Evolutionary conservation across 176 grass and related monocot genomes (phyloP), one percentile per base, ranked within the genome.

Genomic region (Lolium multiflorum): DNA sequence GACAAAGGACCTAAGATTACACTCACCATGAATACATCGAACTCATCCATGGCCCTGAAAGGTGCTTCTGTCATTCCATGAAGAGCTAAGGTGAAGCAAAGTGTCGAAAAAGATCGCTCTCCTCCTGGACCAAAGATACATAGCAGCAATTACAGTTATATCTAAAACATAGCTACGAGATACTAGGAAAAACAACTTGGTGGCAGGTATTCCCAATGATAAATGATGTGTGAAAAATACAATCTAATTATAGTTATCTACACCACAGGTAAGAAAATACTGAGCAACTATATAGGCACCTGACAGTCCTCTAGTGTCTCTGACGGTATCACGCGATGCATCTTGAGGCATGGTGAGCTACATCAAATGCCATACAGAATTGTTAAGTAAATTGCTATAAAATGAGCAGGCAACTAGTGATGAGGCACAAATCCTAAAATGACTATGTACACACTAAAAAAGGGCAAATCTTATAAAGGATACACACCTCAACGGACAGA

Each of bases 331-430:
- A n/a, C 86, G 81, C 76, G 96, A 98, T 71, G 86, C 91, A 91
- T 98, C 96, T 91, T 98, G 96, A 88, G 96, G 96, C 96, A 98
- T 95, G n/a, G 93, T 98, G 37, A 98, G 79, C 96, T 98, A 83
- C 78, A 80, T 55, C 11, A 41, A 66, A 62, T 18, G 80, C 46
- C 49, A 67, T 78, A 78, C 39, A 62, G 18, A 67, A 13, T 77
- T 60, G 22, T 82, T 62, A 80, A 28, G 25, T 77, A 77, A 26
- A 78, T 51, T 71, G 21, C 16, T 86, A 71, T 38, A 20, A 67
- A 72, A 74, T 67, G 24, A 63, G 66, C 38, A 58, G 54, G 48
- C 9, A 9, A 11, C 26, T 54, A 46, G 7, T 67, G 77, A 51
- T 54, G 76, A 79, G 8, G 20, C n/a, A 43, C 10, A 44, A 9